phyloP scores from a whole-genome alignment of 768 basidiomycete genomes.

The Coprinopsis marcescibilis region DNA sequence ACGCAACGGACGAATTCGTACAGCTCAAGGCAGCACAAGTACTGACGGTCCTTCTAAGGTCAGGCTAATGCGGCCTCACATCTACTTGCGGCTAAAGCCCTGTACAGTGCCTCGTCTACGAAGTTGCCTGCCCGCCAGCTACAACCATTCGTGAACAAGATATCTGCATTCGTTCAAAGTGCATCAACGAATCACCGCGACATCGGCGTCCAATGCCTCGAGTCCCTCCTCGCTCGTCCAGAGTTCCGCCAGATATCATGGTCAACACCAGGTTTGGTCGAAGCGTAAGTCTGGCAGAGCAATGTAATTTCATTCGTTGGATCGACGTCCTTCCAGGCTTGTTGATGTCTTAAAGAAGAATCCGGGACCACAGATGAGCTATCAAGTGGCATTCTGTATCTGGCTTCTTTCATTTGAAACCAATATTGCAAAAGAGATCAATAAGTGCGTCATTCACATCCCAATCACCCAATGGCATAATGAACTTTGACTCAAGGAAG shows the following conservation, averaged over 20 bases:
- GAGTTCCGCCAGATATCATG: slow-evolving; percentile 79
- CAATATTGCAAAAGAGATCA: slow-evolving; percentile 77
- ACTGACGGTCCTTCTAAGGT: slow-evolving; percentile 81
- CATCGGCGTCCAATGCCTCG: slow-evolving; percentile 87
- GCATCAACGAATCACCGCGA: slow-evolving; percentile 68
- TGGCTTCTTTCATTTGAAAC: slow-evolving; percentile 94
- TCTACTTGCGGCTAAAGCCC: slow-evolving; percentile 9
- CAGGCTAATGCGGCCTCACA: slow-evolving; percentile 12
- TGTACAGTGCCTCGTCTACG: slow-evolving; percentile 42
- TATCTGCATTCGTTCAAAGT: slow-evolving; percentile 59
- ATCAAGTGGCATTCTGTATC: slow-evolving; percentile 87
- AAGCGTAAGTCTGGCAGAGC: slow-evolving; percentile 42
- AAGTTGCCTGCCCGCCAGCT: slow-evolving; percentile 48
- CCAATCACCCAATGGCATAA: neutral
- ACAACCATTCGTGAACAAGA: slow-evolving; percentile 51
- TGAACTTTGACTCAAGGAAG: slow-evolving; percentile 45
- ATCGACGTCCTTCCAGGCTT: slow-evolving; percentile 41
- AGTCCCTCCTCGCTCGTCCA: slow-evolving; percentile 75
- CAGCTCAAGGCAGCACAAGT: slow-evolving; percentile 88
- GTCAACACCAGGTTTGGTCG: slow-evolving; percentile 61
- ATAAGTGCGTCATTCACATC: slow-evolving; percentile 52
- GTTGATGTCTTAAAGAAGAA: slow-evolving; percentile 78
- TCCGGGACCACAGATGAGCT: slow-evolving; percentile 89
- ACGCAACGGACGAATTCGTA: slow-evolving; percentile 90
- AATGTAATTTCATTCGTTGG: neutral